Evolutionary conservation across 495 filamentous ascomycete genomes (phyloP), one percentile per base, ranked within the genome.

Genomic region (Hypoxylon crocopeplum): DNA sequence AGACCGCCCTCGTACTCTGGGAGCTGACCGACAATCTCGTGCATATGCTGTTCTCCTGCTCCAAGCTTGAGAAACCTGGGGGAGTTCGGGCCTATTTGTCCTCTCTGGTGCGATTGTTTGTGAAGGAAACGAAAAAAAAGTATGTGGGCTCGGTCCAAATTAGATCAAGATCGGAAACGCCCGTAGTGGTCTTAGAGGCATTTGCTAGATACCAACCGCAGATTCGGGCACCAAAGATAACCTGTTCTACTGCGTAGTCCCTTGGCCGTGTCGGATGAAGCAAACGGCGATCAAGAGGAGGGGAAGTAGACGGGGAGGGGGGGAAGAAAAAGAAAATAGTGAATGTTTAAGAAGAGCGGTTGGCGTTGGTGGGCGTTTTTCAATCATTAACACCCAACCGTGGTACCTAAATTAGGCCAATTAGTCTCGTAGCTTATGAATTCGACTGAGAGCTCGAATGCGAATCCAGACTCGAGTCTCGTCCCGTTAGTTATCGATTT

Each of bases 21-120:
- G 15, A 25, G 45, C 49, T 64, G 61, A 64, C 61, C 61, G 61
- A 64, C 61, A 64, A 41, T 64, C 61, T 56, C 33, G 54, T 56
- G 61, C 61, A 59, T 59, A 64, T 64, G 54, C 49, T 24, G 40
- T 59, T 64, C 45, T 56, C 55, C 55, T 47, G 8, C 49, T 64
- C 25, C 40, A 44, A n/a, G 17, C 37, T 54, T 40, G 22, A 38
- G 47, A 37, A 51, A 56, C 29, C 51, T 27, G n/a, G 15, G 57
- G 47, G 52, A 50, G 12, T 56, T 66, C 51, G 62, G 62, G 62
- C 57, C 62, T 66, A 61, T 57, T 66, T 49, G 46, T 39, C 36
- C 22, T 37, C 44, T 46, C 8, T 34, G 21, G 29, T 49, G 30
- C 8, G 32, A 50, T 48, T 62, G 57, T 57, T 61, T 62, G 62